A percentile compares a stretch with the other conserved stretches of the same genome.
These are phyloP conservation scores for Pichia sp. DNA, from an alignment of 1,139 yeast species.

Conservation along the genomic window DNA sequence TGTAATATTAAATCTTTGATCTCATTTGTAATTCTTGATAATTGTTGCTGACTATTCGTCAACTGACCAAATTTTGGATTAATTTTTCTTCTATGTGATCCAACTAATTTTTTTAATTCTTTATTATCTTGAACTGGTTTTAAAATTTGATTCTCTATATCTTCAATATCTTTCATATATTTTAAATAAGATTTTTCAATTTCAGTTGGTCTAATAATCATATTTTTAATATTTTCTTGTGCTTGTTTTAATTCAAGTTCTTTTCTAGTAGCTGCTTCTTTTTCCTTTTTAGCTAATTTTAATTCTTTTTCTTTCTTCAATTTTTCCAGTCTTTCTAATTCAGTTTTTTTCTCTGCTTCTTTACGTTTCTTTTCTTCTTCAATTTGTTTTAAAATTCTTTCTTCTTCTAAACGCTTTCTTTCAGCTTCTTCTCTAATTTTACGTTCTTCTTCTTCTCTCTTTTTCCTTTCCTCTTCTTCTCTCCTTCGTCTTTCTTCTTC, in stretches of 20 bases:
- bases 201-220: constrained; percentile 32
- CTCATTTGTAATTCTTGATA: constrained; percentile 45
- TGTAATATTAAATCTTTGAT: constrained; percentile 43
- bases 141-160: constrained; percentile 55
- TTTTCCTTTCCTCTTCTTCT: constrained; percentile 22
- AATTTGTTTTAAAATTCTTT: constrained; percentile 17
- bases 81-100: constrained; percentile 57
- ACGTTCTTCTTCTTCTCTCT: constrained; percentile 22
- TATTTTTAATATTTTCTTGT: constrained; percentile 18
- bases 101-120: constrained; percentile 37
- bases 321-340: constrained; percentile 17
- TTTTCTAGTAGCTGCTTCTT: constrained; percentile 17
- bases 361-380: constrained; percentile 17
- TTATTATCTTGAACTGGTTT: constrained; percentile 43
- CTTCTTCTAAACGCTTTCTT: constrained; percentile 13
- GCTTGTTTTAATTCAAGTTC: constrained; percentile 15
- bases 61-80: constrained; percentile 90
- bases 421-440: constrained; percentile 11
- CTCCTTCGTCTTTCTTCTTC: constrained; percentile 16
- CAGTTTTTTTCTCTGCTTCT: constrained; percentile 21
- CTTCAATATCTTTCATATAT: constrained; percentile 49
- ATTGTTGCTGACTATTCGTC: constrained; percentile 62
- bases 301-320: constrained; percentile 22
- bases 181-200: constrained; percentile 45
- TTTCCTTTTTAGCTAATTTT: constrained; percentile 22